A percentile compares a stretch with the other conserved stretches of the same genome.
phyloP scores from a whole-genome alignment of 441 rosid genomes.

The Raphanus hybrid region DNA sequence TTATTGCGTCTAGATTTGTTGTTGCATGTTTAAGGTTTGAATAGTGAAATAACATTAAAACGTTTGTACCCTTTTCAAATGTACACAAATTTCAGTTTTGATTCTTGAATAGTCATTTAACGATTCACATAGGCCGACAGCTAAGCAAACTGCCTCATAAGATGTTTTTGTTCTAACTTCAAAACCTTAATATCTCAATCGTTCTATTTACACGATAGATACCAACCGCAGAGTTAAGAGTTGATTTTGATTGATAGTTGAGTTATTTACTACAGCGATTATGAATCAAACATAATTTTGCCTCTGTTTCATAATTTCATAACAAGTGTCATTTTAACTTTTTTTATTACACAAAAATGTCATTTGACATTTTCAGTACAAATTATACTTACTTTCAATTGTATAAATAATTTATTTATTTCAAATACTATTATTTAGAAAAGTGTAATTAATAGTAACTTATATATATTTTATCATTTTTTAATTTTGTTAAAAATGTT shows the following conservation, averaged over 20 bases:
- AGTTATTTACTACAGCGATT: not conserved
- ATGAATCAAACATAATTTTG: not conserved
- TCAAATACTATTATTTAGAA: too few relatives aligned
- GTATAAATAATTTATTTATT: too few relatives aligned
- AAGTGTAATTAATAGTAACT: too few relatives aligned
- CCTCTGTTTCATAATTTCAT: too few relatives aligned
- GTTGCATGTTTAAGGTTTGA: constrained; percentile 29
- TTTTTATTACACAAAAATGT: too few relatives aligned
- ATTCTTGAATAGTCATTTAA: constrained; percentile 1
- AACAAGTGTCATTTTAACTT: too few relatives aligned
- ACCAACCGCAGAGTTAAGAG: not conserved
- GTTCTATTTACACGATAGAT: not conserved
- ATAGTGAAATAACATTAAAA: constrained; percentile 1
- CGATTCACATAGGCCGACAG: constrained; percentile 1
- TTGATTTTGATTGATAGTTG: not conserved
- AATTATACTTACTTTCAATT: too few relatives aligned
- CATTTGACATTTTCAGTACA: too few relatives aligned
- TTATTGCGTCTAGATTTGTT: not conserved
- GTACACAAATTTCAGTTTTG: not conserved
- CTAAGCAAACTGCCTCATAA: constrained; percentile 1
- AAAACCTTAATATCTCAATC: constrained; percentile 2
- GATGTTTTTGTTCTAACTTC: not conserved
- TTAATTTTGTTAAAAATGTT: too few relatives aligned
- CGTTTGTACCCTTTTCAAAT: constrained; percentile 22
- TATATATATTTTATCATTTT: too few relatives aligned